A percentile compares a stretch with the other conserved stretches of the same genome.
Evolutionary conservation across 257 asterid species (phyloP).

Genomic region (Eustoma russellianum): DNA sequence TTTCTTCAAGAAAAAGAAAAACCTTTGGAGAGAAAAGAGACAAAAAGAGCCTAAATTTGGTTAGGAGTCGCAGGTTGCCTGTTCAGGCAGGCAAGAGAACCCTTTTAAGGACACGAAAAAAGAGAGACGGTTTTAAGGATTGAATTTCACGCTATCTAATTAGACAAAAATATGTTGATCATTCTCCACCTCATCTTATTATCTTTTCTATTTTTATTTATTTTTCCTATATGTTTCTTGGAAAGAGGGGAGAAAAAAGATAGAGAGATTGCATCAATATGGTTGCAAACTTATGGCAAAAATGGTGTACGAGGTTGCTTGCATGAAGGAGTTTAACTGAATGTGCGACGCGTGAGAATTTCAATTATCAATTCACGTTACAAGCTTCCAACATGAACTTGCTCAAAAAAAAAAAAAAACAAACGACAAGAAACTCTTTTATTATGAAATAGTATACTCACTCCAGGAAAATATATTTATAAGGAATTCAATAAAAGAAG

Average conservation of each 20-base stretch:
- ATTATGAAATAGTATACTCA: too few relatives aligned
- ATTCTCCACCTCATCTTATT: constrained; percentile 2
- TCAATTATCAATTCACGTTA: too few relatives aligned
- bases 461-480: too few relatives aligned
- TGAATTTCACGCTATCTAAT: constrained; percentile 29
- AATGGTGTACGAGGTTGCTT: constrained; percentile 22
- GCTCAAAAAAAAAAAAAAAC: too few relatives aligned
- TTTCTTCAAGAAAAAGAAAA: neutral
- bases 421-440: too few relatives aligned
- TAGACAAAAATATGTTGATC: constrained; percentile 1
- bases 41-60: constrained; percentile 2
- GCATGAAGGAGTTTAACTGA: constrained; percentile 2
- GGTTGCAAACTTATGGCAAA: constrained; percentile 33
- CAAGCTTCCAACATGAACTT: too few relatives aligned
- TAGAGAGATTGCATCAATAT: constrained; percentile 14
- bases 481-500: too few relatives aligned
- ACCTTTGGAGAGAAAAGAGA: constrained; percentile 1
- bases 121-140: constrained; percentile 22
- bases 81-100: constrained; percentile 18
- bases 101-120: constrained; percentile 22
- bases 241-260: constrained; percentile 10
- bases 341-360: too few relatives aligned
- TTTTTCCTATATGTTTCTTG: constrained; percentile 2
- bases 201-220: constrained; percentile 6
- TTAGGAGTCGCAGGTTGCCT: constrained; percentile 10